Evolutionary conservation across 164 flowering plant species (phyloP).

Genomic region (Vitis riparia): DNA sequence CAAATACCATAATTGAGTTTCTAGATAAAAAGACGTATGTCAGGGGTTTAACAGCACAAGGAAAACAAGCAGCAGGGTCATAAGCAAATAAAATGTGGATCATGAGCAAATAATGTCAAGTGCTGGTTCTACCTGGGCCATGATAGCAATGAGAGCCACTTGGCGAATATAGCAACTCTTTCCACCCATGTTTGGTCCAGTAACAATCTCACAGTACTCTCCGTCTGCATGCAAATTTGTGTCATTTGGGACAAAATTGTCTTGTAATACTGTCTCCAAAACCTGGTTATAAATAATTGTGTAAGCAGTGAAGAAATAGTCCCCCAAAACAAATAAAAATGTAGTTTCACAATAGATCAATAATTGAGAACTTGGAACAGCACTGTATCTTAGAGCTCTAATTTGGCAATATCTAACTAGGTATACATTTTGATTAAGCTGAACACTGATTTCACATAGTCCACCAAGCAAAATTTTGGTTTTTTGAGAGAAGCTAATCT

Average conservation of each 20-base stretch:
- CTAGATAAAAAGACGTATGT: no score
- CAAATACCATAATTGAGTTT: no score
- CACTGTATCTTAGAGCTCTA: no score
- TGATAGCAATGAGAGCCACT: constrained; percentile 87
- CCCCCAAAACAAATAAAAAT: not conserved
- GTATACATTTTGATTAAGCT: no score
- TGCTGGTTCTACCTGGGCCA: constrained; percentile 78
- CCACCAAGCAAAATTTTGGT: no score
- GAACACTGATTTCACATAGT: no score
- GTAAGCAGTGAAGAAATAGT: not conserved
- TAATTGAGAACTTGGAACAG: not conserved
- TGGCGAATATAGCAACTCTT: constrained; percentile 99
- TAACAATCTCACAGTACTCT: constrained; percentile 83
- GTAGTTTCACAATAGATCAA: not conserved
- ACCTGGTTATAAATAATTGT: constrained; percentile 46
- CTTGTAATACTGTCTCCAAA: constrained; percentile 68
- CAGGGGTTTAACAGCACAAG: no score
- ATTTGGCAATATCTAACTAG: no score
- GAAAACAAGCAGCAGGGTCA: no score
- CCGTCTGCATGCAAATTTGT: constrained; percentile 67
- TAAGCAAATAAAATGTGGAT: not conserved
- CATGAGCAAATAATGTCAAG: not conserved
- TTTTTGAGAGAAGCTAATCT: no score
- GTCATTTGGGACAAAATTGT: constrained; percentile 89
- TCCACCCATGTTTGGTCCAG: constrained; percentile 99